A percentile compares a stretch with the other conserved stretches of the same genome.
These are phyloP conservation scores for Penicillium sp. DNA, from an alignment of 2,329 filamentous ascomycete species.

Conservation along the genomic window DNA sequence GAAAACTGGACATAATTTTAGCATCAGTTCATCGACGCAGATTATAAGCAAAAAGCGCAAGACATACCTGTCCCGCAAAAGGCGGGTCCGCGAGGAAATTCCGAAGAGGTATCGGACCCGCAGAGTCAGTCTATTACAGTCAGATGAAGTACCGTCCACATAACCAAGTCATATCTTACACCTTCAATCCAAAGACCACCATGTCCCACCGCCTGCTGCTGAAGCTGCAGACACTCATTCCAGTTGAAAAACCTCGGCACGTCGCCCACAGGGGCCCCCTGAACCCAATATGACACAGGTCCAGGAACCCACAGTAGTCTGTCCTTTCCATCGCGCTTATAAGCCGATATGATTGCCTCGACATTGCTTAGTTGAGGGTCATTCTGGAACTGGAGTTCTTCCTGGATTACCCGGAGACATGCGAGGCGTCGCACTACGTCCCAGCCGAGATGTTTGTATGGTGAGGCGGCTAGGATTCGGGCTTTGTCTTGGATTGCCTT, in stretches of 20 bases:
- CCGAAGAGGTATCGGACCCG: neutral
- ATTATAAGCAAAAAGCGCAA: no score
- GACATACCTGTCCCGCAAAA: neutral
- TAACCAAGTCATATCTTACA: neutral
- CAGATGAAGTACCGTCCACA: no score
- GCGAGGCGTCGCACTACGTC: neutral
- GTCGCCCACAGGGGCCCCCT: neutral
- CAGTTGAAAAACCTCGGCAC: neutral
- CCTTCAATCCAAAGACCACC: neutral
- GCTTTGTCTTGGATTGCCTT: neutral
- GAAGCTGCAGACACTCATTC: neutral
- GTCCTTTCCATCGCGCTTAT: neutral
- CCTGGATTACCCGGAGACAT: neutral
- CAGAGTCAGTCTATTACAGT: neutral
- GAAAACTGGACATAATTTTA: neutral
- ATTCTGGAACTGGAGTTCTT: neutral
- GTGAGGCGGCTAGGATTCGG: neutral
- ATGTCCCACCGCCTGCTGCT: neutral
- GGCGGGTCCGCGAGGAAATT: neutral
- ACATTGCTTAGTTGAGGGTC: neutral
- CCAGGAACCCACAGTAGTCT: neutral
- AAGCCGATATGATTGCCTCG: neutral
- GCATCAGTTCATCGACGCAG: no score
- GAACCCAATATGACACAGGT: neutral
- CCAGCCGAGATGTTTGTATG: neutral